Evolutionary conservation across 202 grass and related monocot genomes (phyloP), one percentile per base, ranked within the genome.

Genomic region (Setaria viridis): DNA sequence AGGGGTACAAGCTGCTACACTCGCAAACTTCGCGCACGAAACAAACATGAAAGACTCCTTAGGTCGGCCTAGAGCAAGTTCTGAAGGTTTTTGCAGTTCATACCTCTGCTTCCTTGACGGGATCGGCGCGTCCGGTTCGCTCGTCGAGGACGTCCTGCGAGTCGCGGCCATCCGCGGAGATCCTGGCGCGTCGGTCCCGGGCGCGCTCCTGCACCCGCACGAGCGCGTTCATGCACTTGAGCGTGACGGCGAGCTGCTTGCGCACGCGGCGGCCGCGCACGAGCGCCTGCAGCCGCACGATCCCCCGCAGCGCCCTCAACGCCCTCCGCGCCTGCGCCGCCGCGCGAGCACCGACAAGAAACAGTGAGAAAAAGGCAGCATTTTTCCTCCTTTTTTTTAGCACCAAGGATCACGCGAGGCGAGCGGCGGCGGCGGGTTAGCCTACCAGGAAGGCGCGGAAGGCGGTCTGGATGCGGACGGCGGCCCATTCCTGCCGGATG

Each of bases 221-320:
- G 21, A 95, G 88, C 62, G 95, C 91, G 48, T 90, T 91, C 95
- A 93, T 95, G 91, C 91, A 93, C 84, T 91, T 89, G 56, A 94
- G 72, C 17, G 92, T 93, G 46, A 93, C 77, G 56, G 93, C 91
- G 37, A 94, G 48, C 78, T 95, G 84, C 87, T 95, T 95, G 78
- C 95, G 88, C 84, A 93, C 95, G 64, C 87, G 90, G 54, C 89
- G 87, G 41, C 95, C 89, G 55, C 92, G 90, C 76, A 95, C 91
- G 20, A 98, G 74, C n/a, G 95, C 95, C 87, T 95, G 95, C 62
- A 98, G 85, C 69, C 91, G 90, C 29, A 98, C 95, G 55, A 98
- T 98, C 59, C 92, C 95, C 51, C 86, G 88, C 60, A 98, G 85
- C 47, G 92, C 92, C 79, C 88, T 80, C 62, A 93, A 63, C 58